These are phyloP conservation scores for Cryptococcus maquisensis DNA, from an alignment of 1,284 basidiomycete genomes.

Conservation along the genomic window DNA sequence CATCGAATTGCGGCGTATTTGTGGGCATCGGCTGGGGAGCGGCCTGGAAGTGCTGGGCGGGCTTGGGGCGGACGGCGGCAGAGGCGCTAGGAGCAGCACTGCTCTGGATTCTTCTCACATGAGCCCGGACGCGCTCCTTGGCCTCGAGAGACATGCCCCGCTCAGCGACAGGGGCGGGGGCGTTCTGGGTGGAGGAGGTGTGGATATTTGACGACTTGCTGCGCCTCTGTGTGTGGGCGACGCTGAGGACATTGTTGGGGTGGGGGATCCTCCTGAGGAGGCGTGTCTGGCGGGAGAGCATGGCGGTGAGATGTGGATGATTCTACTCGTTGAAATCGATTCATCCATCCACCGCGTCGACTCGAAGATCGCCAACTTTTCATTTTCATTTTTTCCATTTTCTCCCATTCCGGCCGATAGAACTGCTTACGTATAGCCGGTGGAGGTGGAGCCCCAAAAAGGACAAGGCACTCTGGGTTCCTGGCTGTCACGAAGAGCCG, in stretches of 20 bases:
- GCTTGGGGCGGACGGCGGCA: slow-evolving; percentile 52
- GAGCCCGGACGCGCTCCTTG: slow-evolving; percentile 62
- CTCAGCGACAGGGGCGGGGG: slow-evolving; percentile 17
- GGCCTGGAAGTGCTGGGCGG: slow-evolving; percentile 46
- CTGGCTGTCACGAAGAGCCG: no score
- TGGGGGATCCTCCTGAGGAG: slow-evolving; percentile 22
- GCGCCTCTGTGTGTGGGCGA: slow-evolving; percentile 15
- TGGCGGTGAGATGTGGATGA: slow-evolving; percentile 11
- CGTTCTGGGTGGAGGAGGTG: slow-evolving; percentile 30
- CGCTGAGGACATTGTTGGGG: slow-evolving; percentile 14
- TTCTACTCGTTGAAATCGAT: neutral
- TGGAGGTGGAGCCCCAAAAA: no score
- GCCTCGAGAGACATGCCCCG: slow-evolving; percentile 46
- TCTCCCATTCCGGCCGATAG: no score
- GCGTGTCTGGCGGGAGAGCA: slow-evolving; percentile 34
- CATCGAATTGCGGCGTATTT: slow-evolving; percentile 26
- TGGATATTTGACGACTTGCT: slow-evolving; percentile 21
- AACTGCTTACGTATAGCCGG: no score
- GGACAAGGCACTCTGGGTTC: no score
- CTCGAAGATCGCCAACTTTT: no score
- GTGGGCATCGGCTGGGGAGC: slow-evolving; percentile 35
- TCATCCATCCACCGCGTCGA: neutral
- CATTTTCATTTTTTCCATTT: no score
- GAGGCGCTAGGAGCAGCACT: slow-evolving; percentile 58
- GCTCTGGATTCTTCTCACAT: slow-evolving; percentile 62